A percentile compares a stretch with the other conserved stretches of the same genome.
phyloP scores from a whole-genome alignment of 306 rosid genomes.

The Fragaria iinumae region DNA sequence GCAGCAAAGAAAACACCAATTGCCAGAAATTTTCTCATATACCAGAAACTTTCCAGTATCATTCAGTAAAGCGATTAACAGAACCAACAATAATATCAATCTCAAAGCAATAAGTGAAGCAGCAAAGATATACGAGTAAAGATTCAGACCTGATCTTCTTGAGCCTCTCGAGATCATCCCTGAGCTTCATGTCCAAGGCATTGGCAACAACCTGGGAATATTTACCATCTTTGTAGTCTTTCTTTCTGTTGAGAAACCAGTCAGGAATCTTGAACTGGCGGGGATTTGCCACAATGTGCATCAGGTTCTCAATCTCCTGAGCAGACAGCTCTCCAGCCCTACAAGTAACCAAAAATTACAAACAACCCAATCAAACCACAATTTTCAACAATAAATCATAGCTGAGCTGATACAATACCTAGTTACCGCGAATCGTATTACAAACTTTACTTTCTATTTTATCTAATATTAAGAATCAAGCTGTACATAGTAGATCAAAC shows the following conservation, averaged over 20 bases:
- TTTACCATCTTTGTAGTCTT: conserved; percentile 76
- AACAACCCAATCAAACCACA: too few species aligned
- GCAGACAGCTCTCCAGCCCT: conserved; percentile 73
- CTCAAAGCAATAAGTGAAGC: not conserved
- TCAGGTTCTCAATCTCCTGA: conserved; percentile 59
- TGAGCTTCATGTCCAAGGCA: conserved; percentile 79
- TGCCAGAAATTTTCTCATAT: not conserved
- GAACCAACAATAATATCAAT: not conserved
- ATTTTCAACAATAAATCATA: too few species aligned
- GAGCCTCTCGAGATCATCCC: conserved; percentile 87
- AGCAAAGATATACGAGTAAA: too few species aligned
- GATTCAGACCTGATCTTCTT: conserved; percentile 71
- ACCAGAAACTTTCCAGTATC: not conserved
- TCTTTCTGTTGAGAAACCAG: conserved; percentile 77
- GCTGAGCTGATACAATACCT: too few species aligned
- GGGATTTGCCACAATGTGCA: conserved; percentile 61
- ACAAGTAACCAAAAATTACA: not conserved
- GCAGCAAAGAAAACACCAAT: not conserved
- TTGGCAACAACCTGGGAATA: conserved; percentile 72
- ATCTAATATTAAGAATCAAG: too few species aligned
- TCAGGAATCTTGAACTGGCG: conserved; percentile 74
- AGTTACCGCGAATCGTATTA: too few species aligned
- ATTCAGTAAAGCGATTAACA: not conserved
- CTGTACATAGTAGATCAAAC: not conserved
- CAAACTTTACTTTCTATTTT: too few species aligned